Evolutionary conservation across 2,329 filamentous ascomycete species (phyloP), one percentile per base, ranked within the genome.

Genomic region (Alternaria incomplexa): DNA sequence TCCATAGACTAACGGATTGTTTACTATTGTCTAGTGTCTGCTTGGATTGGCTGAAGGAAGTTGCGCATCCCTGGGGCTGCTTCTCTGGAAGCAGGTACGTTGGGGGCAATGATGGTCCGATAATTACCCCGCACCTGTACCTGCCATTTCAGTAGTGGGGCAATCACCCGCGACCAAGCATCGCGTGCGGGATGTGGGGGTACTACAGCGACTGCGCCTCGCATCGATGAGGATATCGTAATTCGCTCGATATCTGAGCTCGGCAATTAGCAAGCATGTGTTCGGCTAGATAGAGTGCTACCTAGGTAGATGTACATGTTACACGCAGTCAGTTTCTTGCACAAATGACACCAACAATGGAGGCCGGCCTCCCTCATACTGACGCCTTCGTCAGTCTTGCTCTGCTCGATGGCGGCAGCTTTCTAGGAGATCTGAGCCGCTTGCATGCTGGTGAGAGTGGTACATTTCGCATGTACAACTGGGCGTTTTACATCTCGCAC

Each of bases 401-500:
- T 3, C 60, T 78, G 8, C 67, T 78, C 23, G 76, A 78, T 69
- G 76, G 76, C 9, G 76, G 76, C 7, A 78, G 76, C 43, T 77
- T 78, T 50, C 64, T 76, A 6, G 76, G 65, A 5, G 73, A 77
- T 20, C 25, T 70, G 17, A 62, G 63, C 40, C 72, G 69, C 40
- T 55, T 78, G 48, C 76, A 78, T 67, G 71, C 72, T n/a, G 73
- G 70, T 10, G 56, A 46, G 28, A 71, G 64, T 36, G 70, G 67
- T 20, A 73, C 64, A 15, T 77, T 74, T 65, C 73, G 76, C 30
- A 77, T 77, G 75, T 78, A 78, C 56, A 74, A 78, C 51, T 78
- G 76, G 75, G 75, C 75, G 1, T 78, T 78, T 44, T 69, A 74
- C 58, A 69, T 78, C 20, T 62, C 61, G 9, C 72, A 77, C 58